Percentiles rank a stretch among this genome's conserved stretches.
phyloP scores from a whole-genome alignment of 148 eudicot species.

The Cornus suecica region DNA sequence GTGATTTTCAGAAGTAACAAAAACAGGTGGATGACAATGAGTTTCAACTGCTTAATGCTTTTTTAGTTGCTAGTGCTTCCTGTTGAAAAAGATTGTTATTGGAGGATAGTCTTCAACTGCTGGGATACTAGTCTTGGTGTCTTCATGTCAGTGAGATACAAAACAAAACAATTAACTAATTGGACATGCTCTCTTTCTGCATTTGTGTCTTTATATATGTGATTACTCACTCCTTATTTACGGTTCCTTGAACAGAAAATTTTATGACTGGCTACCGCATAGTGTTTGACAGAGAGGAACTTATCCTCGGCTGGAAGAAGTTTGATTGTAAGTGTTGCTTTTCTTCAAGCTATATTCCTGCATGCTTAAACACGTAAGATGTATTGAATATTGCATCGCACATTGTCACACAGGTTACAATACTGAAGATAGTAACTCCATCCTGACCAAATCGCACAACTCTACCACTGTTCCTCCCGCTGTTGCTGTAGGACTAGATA shows the following conservation, averaged over 20 bases:
- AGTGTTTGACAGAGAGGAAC: conserved; percentile 79
- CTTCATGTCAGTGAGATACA: background rate
- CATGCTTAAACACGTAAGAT: background rate
- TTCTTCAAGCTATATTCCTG: background rate
- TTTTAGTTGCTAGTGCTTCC: background rate
- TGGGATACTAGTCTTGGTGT: background rate
- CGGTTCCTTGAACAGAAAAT: conserved; percentile 54
- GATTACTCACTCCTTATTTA: conserved; percentile 1
- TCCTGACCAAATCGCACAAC: conserved; percentile 27
- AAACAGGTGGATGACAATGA: background rate
- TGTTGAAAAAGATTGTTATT: background rate
- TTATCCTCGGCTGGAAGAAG: conserved; percentile 77
- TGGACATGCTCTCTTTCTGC: background rate
- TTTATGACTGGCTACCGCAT: conserved; percentile 87
- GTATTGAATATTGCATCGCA: background rate
- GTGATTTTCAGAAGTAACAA: background rate
- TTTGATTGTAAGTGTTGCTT: conserved; percentile 51
- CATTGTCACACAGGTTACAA: conserved; percentile 47
- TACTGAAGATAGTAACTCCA: conserved; percentile 26
- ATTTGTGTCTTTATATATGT: background rate
- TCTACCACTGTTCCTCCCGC: conserved; percentile 42
- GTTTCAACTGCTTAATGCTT: background rate
- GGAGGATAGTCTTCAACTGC: background rate
- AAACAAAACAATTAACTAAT: background rate
- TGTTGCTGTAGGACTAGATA: conserved; percentile 27